Base-by-base conservation (phyloP, 78 protist species). In the Dictyostelium brefeldianum region DNA sequence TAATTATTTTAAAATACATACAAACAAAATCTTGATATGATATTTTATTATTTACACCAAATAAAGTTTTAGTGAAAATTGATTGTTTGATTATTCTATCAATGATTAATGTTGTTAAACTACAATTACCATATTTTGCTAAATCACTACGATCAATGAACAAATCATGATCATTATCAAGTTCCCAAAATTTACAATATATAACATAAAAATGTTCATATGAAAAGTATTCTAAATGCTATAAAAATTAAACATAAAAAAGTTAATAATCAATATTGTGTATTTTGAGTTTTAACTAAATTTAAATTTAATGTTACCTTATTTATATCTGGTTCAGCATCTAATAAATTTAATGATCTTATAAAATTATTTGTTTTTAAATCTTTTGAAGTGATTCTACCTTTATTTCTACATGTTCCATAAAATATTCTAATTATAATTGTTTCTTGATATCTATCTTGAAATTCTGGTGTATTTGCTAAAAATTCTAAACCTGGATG, bases 181-280 rank as follows among this genome's bases (percentile, higher is more conserved):
- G 95, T 95, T 98, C 98, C 99, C 98, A 98, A 94, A 97, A 98
- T 78, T 89, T 89, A 94, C 98, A 96, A 96, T 98, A 98, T 25
- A 97, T 78, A 43, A 98, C 99, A 90, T 97, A 98, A 79, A 98
- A 98, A 83, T 98, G 98, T 95, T 97, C 98, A 96, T 98, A 98
- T 36, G 95, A 80, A 89, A 97, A 98, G 96, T 90, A 96, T 43
- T 94, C 95, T 48, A 78, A 47, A 67, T 92, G 91, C 93, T 92
- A 78, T 10, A 80, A 20, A 59, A 25, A 53, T 27, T 54, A 20
- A n/a, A 25, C n/a, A 62, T 22, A 62, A n/a, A 27, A 25, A 11
- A 62, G 25, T n/a, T 47, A n/a, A n/a, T 70, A 11, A n/a, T 43
- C 5, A 70, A 27, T 73, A 50, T n/a, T 53, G 47, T 36, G 27